These are phyloP conservation scores for Backusella luteola DNA, from an alignment of 192 early-diverging fungal genomes.

Conservation along the genomic window DNA sequence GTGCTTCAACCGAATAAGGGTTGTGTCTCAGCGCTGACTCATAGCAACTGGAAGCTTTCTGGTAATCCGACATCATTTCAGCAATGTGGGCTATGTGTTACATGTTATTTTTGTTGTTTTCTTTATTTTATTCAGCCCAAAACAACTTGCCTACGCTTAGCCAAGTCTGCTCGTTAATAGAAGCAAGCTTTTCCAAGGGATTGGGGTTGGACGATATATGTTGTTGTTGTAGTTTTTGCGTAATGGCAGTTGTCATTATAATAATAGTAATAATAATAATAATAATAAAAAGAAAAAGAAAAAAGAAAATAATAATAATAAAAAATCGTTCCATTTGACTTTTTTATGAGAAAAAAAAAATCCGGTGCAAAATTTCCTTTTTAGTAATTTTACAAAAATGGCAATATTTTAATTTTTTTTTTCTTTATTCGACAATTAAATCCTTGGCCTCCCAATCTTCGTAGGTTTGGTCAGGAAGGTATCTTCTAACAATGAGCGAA, in stretches of 20 bases:
- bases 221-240: conserved; percentile 12
- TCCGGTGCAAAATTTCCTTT: background rate
- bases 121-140: background rate
- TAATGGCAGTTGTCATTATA: background rate
- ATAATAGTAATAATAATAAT: background rate
- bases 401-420: background rate
- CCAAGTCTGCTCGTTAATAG: conserved; percentile 63
- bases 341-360: background rate
- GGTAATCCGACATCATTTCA: conserved; percentile 67
- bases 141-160: conserved; percentile 47
- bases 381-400: background rate
- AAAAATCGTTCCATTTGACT: too few species aligned
- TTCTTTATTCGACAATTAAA: conserved; percentile 70
- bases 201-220: background rate
- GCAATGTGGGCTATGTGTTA: conserved; percentile 29
- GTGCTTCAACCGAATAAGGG: conserved; percentile 80
- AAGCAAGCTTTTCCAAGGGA: conserved; percentile 46
- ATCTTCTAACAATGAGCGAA: conserved; percentile 89
- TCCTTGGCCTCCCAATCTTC: conserved; percentile 95
- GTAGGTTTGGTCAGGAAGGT: conserved; percentile 89
- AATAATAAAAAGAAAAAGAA: background rate
- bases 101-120: background rate
- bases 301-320: background rate
- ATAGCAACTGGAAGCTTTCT: conserved; percentile 84
- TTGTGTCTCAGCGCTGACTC: conserved; percentile 92